Base-by-base conservation (phyloP, 805 yeast genomes). In the Pachysolen tannophilus region DNA sequence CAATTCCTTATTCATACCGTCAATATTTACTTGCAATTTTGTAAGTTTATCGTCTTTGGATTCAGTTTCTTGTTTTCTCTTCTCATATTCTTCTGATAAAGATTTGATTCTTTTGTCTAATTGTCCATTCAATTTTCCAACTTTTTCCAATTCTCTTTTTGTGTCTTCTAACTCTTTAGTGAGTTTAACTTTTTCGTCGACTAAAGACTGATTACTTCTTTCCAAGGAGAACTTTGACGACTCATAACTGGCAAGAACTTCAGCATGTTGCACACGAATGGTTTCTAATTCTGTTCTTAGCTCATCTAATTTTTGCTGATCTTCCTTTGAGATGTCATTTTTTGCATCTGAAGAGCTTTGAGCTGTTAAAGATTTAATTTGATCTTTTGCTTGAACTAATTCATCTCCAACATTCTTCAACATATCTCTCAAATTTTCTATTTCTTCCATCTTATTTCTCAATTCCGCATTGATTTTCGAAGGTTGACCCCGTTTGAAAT, bases 321-420 rank as follows among this genome's bases (percentile, higher is more conserved):
- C 48, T 13, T 38, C 38, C 8, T 26, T 30, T 16, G 29, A 5
- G 8, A 17, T 25, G 9, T 34, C 25, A n/a, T 3, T 19, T 8
- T 28, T 6, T 18, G 7, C 33, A n/a, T 9, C 26, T 4, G 9
- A 28, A 25, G 8, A 8, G 26, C 13, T 18, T 26, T 25, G 8
- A 17, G 36, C 42, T n/a, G 48, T 52, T 14, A 55, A 23, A 4
- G 48, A 52, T 45, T 80, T 78, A 15, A 78, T 34, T 35, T 72
- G 59, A 30, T 81, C 85, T 43, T 71, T 75, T 0, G 86, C 74
- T 5, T 72, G 69, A 1, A 87, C 94, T 6, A 87, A 62, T 33
- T 85, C 94, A 47, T 82, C 73, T 1, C 96, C 96, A 19, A 87
- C 67, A 38, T 72, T 76, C 43, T 69, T 69, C 35, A 88, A 53